Evolutionary conservation across 2,329 filamentous ascomycete species (phyloP), one percentile per base, ranked within the genome.

Genomic region (Pestalotiopsis sp.): DNA sequence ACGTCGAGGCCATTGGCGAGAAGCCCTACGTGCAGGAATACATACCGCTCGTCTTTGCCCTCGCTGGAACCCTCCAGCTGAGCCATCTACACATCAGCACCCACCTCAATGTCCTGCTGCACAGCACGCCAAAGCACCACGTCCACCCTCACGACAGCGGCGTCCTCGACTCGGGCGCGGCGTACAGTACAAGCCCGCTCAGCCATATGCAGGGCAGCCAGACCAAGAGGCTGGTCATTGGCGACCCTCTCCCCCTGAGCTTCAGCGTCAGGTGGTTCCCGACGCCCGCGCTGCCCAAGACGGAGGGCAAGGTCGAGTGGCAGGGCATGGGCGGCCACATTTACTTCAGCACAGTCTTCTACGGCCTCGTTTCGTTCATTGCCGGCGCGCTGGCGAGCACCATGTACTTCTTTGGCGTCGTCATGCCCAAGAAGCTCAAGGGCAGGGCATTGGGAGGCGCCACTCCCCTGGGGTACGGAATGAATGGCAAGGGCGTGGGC

Each of bases 61-160:
- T 99, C 20, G 92, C 94, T 13, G 96, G 96, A 2, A 97, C 93
- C 0, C 85, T 98, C 22, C 94, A 99, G 81, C 84, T 91, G 64
- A 94, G 90, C 78, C 96, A 98, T 79, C 85, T 99, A 74, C 96
- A 98, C 81, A 89, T 99, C 72, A 92, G 92, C 76, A 95, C 94
- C 5, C 90, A 93, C 75, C 86, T 98, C 78, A 98, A 98, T 78
- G 90, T 98, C 69, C 84, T 98, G 66, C 85, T 98, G 72, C 96
- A 95, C 78, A 85, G 84, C 78, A 84, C 83, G 63, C 88, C 87
- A 4, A 89, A 89, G 75, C 86, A 89, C 73, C 88, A 90, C 75
- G 79, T 84, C 56, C 86, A 86, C 57, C 90, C 82, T 72, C 91
- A 84, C 81, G 89, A 86, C 80, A 90, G 88, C 22, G 94, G 94